Evolutionary conservation across 306 rosid genomes (phyloP).

Genomic region (Sicyos edulis): DNA sequence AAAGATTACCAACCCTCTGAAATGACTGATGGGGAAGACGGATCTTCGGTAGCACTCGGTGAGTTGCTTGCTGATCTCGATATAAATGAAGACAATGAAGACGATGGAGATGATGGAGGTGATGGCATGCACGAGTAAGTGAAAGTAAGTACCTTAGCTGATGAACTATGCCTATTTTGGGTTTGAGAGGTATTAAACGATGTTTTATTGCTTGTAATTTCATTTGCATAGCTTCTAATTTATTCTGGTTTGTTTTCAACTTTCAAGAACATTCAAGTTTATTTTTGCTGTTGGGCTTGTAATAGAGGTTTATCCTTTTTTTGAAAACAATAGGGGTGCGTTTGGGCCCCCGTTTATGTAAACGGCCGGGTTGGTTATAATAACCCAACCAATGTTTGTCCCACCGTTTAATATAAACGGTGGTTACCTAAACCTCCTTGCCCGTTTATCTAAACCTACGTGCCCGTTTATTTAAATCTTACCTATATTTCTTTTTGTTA

Average conservation of each 20-base stretch:
- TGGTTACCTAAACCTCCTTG: too few relatives aligned
- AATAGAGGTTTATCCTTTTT: too few relatives aligned
- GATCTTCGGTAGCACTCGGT: conserved; percentile 52
- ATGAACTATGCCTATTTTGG: background rate
- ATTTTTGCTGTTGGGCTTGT: too few relatives aligned
- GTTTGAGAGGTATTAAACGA: background rate
- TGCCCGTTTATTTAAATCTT: too few relatives aligned
- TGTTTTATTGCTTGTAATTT: background rate
- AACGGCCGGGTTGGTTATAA: too few relatives aligned
- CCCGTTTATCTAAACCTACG: too few relatives aligned
- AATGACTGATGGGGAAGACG: conserved; percentile 57
- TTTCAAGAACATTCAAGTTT: too few relatives aligned
- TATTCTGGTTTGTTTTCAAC: conserved; percentile 18
- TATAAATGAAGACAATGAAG: conserved; percentile 28
- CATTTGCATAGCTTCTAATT: background rate
- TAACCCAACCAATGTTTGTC: too few relatives aligned
- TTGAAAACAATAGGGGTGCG: too few relatives aligned
- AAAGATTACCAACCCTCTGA: conserved; percentile 61
- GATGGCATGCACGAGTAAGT: conserved; percentile 39
- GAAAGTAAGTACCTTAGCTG: background rate
- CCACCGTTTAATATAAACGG: too few relatives aligned
- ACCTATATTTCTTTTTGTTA: too few relatives aligned
- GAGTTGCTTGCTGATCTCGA: conserved; percentile 67
- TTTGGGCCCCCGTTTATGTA: too few relatives aligned
- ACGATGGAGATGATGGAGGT: conserved; percentile 24